Evolutionary conservation across 371 early-diverging fungal genomes (phyloP).

Genomic region (Mortierella sp.): DNA sequence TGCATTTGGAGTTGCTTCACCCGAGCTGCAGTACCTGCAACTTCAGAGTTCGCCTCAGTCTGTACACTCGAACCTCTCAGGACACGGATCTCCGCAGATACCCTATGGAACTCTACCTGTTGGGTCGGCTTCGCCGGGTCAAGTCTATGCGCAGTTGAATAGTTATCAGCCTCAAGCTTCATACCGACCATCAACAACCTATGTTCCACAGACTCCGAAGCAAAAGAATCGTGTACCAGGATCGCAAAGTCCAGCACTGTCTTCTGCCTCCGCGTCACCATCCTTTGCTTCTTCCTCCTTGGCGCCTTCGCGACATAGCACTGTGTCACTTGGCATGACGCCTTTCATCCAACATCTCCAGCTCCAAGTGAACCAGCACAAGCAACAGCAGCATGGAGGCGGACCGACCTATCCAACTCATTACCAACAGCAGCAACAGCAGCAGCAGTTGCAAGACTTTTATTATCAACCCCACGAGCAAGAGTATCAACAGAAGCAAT

Average conservation of each 20-base stretch:
- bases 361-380: not conserved
- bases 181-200: slow-evolving; percentile 40
- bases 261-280: no score
- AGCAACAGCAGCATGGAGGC: no score
- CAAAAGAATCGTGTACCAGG: slow-evolving; percentile 48
- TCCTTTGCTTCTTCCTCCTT: no score
- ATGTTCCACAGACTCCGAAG: slow-evolving; percentile 41
- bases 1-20: slow-evolving; percentile 13
- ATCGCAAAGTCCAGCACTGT: slow-evolving; percentile 32
- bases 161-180: slow-evolving; percentile 21
- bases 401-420: slow-evolving; percentile 17
- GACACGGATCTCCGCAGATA: slow-evolving; percentile 18
- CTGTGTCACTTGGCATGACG: slow-evolving; percentile 8
- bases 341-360: no score
- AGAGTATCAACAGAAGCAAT: slow-evolving; percentile 48
- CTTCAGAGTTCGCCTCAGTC: slow-evolving; percentile 40
- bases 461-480: slow-evolving; percentile 44
- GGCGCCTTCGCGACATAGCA: not conserved
- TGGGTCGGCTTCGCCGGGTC: slow-evolving; percentile 24
- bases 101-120: slow-evolving; percentile 11
- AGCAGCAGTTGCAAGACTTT: slow-evolving; percentile 49
- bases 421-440: slow-evolving; percentile 45
- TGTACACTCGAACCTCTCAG: slow-evolving; percentile 23
- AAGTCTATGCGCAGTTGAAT: slow-evolving; percentile 14
- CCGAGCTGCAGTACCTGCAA: slow-evolving; percentile 26